Base-by-base conservation (phyloP, 306 rosid species). In the Alnus rubra region DNA sequence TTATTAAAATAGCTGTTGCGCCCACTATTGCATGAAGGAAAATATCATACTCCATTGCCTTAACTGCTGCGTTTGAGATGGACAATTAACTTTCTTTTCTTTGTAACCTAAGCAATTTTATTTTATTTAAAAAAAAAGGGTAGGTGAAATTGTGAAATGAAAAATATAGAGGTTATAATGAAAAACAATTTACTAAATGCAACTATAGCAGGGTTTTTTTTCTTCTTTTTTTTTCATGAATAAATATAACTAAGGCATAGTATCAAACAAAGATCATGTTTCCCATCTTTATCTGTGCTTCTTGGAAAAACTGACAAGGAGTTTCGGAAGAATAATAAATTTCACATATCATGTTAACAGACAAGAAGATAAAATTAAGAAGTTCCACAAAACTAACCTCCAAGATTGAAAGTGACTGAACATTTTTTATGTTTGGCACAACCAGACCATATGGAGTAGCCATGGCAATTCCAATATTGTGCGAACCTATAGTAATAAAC, bases 341-440 rank as follows among this genome's bases (percentile, higher is more conserved):
- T 42, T 42, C 51, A 68, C 72, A 68, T 48, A 68, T 68, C 28
- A 68, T 68, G 51, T 42, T 51, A 42, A n/a, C 2, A 44, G 31
- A 39, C 4, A 16, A 10, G 28, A 16, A 39, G 51, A 39, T 18
- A 30, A 42, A 68, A 42, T 8, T 68, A 39, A 68, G 51, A 68
- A 68, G 14, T 28, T 68, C 72, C 72, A 68, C 7, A 42, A 53
- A 80, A 84, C 94, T 73, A 54, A 92, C 99, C 99, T 93, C 97
- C 84, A 90, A 79, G 44, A 93, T 87, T 58, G 97, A 95, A 80
- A 93, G 99, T 37, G 92, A 85, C 86, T 90, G 98, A 73, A 89
- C 99, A 84, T 84, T 88, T 87, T 95, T 90, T 82, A 95, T 90
- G 90, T 86, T 95, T 64, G 98, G 99, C 72, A 95, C 99, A 74